Evolutionary conservation across 495 filamentous ascomycete genomes (phyloP).

Genomic region (Opeltia flavorubescens): DNA sequence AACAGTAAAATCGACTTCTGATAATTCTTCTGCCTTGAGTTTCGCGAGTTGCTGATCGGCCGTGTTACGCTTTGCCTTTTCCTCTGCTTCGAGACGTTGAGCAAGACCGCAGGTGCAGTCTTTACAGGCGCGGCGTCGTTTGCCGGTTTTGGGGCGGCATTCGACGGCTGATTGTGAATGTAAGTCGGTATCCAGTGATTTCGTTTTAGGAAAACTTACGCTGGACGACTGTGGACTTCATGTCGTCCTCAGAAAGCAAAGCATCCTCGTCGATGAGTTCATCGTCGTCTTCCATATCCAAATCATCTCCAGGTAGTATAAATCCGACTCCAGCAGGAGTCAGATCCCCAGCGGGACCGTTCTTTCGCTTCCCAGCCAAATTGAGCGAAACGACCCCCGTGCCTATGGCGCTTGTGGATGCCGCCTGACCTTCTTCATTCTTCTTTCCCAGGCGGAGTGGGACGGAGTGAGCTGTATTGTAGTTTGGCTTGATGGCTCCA

Average conservation of each 20-base stretch:
- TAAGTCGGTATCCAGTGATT: not conserved
- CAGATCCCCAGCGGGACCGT: conserved; percentile 11
- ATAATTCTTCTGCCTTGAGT: conserved; percentile 62
- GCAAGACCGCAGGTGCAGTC: conserved; percentile 88
- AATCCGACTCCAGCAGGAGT: conserved; percentile 53
- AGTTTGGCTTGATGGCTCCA: conserved; percentile 60
- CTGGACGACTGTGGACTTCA: conserved; percentile 53
- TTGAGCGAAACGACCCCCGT: conserved; percentile 21
- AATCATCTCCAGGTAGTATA: conserved; percentile 54
- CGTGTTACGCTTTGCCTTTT: conserved; percentile 25
- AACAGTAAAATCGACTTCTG: conserved; percentile 89
- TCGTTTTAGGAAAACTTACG: conserved; percentile 40
- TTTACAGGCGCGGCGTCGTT: conserved; percentile 86
- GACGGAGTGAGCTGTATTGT: conserved; percentile 47
- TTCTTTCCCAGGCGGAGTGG: conserved; percentile 57
- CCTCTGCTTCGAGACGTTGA: conserved; percentile 22
- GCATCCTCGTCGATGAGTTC: conserved; percentile 85
- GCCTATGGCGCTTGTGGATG: conserved; percentile 15
- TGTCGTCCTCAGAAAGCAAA: conserved; percentile 69
- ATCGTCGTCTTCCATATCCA: conserved; percentile 41
- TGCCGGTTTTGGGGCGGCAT: conserved; percentile 68
- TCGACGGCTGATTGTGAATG: conserved; percentile 45
- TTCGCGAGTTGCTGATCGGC: conserved; percentile 52
- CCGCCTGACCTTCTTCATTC: conserved; percentile 20
- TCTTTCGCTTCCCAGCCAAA: conserved; percentile 33